Conservation (phyloP, 306 rosid species). For the Ceratonia siliqua region DNA sequence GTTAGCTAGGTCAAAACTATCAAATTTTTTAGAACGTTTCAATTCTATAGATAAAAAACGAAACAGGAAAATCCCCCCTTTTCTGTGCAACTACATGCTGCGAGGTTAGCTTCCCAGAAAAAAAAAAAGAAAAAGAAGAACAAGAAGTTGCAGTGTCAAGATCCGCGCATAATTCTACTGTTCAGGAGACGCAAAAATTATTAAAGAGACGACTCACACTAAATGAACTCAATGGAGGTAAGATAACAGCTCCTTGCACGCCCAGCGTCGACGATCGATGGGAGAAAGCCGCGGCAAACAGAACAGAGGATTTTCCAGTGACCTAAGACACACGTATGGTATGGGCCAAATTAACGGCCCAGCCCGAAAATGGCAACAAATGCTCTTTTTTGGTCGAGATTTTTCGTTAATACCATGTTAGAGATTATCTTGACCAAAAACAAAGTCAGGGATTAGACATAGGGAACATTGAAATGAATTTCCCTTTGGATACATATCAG, state of each 20-base stretch:
- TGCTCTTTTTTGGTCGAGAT: too few relatives aligned
- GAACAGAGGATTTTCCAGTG: background rate
- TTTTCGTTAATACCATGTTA: too few relatives aligned
- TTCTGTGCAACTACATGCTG: background rate
- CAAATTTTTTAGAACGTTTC: background rate
- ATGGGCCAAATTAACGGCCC: background rate
- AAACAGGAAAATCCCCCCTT: background rate
- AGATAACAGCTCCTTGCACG: background rate
- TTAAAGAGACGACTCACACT: background rate
- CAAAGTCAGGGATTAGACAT: too few relatives aligned
- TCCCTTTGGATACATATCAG: too few relatives aligned
- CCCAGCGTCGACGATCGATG: slow-evolving; percentile 18
- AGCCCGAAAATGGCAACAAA: background rate
- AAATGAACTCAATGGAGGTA: background rate
- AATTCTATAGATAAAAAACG: background rate
- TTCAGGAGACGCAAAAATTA: background rate
- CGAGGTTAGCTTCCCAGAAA: background rate
- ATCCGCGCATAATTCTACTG: background rate
- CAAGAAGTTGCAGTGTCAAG: background rate
- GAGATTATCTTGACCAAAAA: too few relatives aligned
- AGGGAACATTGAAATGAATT: too few relatives aligned
- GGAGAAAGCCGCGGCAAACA: background rate
- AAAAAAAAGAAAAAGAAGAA: background rate
- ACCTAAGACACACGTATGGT: background rate
- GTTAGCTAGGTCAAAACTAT: background rate